Evolutionary conservation across 495 filamentous ascomycete genomes (phyloP), one percentile per base, ranked within the genome.

Genomic region (Tuber calosporum): DNA sequence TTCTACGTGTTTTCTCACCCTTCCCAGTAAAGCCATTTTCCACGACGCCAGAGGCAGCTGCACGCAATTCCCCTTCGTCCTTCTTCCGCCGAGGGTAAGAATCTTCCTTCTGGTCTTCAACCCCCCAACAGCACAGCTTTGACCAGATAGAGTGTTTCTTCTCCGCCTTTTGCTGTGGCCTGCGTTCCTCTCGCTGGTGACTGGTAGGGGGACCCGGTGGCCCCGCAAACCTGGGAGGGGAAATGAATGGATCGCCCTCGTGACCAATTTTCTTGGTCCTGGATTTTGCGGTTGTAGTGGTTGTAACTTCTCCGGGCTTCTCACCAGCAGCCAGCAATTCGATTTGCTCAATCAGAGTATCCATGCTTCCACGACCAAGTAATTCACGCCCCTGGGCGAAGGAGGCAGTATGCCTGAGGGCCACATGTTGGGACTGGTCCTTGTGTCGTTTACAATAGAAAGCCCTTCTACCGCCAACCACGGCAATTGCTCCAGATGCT

Each of bases 371-470:
- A 7, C 97, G 85, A 2, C 93, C 93, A 13, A 96, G 83, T 45
- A 91, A 87, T 62, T 91, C 91, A 71, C 93, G 87, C 53, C 96
- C 83, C 11, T 42, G 75, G 67, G 79, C 75, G 41, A 81, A 81
- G 26, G 79, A 81, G 42, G 79, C 75, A 1, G 79, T 81, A 43
- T 81, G 79, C 9, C 78, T 71, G 19, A 84, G 79, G 67, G 75
- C 79, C 6, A 86, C 68, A 68, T 75, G 68, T 22, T 72, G 82
- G 34, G 92, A 92, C 82, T 99, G 95, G 74, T 96, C 92, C 77
- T 92, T 92, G 83, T 99, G 95, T 80, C 96, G 91, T 90, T 92
- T 96, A 86, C 95, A 99, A 81, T 92, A 99, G 71, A 87, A 88
- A 40, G 86, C 86, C 15, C 86, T 82, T 34, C 84, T 83, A 40